phyloP scores from a whole-genome alignment of 164 flowering plant species.

The Cinnamomum chago region DNA sequence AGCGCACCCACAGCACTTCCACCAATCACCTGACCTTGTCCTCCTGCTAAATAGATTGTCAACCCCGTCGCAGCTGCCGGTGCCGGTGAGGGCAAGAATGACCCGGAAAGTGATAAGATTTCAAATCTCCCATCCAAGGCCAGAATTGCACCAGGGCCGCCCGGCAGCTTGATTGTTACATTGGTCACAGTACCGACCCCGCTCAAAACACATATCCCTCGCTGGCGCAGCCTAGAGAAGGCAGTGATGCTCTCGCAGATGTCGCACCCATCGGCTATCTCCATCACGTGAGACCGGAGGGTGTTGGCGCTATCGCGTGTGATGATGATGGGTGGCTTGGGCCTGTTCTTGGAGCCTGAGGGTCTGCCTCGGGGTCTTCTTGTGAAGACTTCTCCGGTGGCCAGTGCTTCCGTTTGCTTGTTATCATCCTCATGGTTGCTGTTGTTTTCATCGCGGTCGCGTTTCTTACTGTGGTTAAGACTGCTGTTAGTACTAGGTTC shows the following conservation, averaged over 20 bases:
- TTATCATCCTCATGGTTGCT: constrained; percentile 17
- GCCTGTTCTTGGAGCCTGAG: constrained; percentile 87
- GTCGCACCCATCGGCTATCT: constrained; percentile 73
- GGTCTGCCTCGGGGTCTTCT: constrained; percentile 81
- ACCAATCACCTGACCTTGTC: constrained; percentile 32
- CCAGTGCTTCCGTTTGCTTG: constrained; percentile 17
- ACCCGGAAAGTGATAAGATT: constrained; percentile 77
- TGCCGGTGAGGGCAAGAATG: constrained; percentile 85
- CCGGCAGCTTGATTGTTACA: constrained; percentile 74
- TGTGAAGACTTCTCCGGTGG: constrained; percentile 32
- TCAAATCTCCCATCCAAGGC: constrained; percentile 83
- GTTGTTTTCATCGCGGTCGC: constrained; percentile 29
- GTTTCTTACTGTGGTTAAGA: constrained; percentile 19
- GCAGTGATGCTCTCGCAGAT: constrained; percentile 61
- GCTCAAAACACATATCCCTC: constrained; percentile 76
- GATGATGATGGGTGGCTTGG: constrained; percentile 78
- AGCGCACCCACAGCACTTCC: constrained; percentile 72
- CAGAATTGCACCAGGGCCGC: constrained; percentile 57
- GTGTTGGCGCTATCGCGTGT: constrained; percentile 50
- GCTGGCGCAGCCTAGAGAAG: constrained; percentile 64
- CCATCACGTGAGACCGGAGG: constrained; percentile 84
- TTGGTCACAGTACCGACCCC: constrained; percentile 79
- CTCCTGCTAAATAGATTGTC: constrained; percentile 78
- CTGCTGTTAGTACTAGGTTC: constrained; percentile 42
- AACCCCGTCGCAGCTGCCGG: constrained; percentile 81